These are phyloP conservation scores for Clathrospora elynae DNA, from an alignment of 2,329 filamentous ascomycete species.

Conservation along the genomic window DNA sequence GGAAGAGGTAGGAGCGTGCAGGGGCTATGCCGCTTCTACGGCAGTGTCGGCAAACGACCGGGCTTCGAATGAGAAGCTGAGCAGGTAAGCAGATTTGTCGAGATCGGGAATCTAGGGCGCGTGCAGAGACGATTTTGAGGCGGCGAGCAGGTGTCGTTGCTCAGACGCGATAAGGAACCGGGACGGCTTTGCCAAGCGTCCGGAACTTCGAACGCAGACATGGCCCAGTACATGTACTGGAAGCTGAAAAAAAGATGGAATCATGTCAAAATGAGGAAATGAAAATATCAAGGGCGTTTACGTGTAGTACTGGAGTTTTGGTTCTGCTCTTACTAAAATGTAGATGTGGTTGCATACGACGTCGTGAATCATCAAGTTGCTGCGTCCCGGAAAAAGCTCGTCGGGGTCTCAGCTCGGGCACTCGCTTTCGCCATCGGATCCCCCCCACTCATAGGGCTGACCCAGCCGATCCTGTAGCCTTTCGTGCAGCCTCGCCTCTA, in stretches of 20 bases:
- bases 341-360: conserved; percentile 2
- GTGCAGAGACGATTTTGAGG: conserved; percentile 25
- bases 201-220: neutral
- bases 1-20: conserved; percentile 25
- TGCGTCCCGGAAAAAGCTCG: conserved; percentile 24
- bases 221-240: neutral
- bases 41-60: conserved; percentile 13
- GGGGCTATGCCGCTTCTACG: conserved; percentile 11
- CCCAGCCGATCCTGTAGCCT: too few relatives aligned
- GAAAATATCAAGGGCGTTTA: neutral
- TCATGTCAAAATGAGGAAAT: neutral
- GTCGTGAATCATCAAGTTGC: neutral
- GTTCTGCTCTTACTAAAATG: neutral
- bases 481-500: too few relatives aligned
- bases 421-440: conserved; percentile 12
- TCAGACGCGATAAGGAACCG: conserved; percentile 22
- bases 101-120: conserved; percentile 16
- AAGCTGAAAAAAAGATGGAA: neutral
- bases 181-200: conserved; percentile 5
- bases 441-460: conserved; percentile 8
- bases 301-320: too few relatives aligned
- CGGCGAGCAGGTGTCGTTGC: conserved; percentile 16
- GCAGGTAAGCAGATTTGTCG: conserved; percentile 6
- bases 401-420: conserved; percentile 22
- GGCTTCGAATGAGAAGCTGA: conserved; percentile 8